These are phyloP conservation scores for Stromatinia cepivora DNA, from an alignment of 2,329 filamentous ascomycete genomes.

Conservation along the genomic window DNA sequence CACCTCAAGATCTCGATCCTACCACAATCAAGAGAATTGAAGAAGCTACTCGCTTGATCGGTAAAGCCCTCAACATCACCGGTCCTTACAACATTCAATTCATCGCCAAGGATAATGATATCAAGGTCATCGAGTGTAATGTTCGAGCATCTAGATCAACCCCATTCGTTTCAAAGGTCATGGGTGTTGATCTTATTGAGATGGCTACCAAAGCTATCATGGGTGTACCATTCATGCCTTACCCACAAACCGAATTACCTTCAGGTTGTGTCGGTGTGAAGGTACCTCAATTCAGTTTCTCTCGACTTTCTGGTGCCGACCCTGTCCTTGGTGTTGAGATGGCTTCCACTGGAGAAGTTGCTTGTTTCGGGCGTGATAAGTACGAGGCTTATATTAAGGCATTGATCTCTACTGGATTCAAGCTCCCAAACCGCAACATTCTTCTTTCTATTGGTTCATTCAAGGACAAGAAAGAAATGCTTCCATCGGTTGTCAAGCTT, in stretches of 20 bases:
- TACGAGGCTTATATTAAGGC: slow-evolving; percentile 98
- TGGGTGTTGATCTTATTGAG: slow-evolving; percentile 95
- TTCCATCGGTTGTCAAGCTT: slow-evolving; percentile 86
- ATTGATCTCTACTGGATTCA: slow-evolving; percentile 92
- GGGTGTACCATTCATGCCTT: slow-evolving; percentile 76
- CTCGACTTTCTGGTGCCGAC: slow-evolving; percentile 90
- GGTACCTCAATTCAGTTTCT: slow-evolving; percentile 99
- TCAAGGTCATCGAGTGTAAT: slow-evolving; percentile 99
- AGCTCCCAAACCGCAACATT: slow-evolving; percentile 92
- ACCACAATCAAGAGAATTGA: slow-evolving; percentile 82
- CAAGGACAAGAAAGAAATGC: slow-evolving; percentile 97
- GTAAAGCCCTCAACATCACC: slow-evolving; percentile 94
- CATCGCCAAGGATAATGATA: slow-evolving; percentile 78
- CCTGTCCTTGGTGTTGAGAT: slow-evolving; percentile 97
- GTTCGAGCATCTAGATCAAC: slow-evolving; percentile 95
- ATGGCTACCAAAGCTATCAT: slow-evolving; percentile 87
- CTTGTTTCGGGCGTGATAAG: slow-evolving; percentile 92
- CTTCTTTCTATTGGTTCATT: slow-evolving; percentile 93
- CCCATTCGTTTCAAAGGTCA: slow-evolving; percentile 96
- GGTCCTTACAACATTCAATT: slow-evolving; percentile 99
- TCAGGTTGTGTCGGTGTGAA: slow-evolving; percentile 91
- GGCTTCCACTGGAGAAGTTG: slow-evolving; percentile 98
- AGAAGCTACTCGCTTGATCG: slow-evolving; percentile 94
- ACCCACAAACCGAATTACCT: slow-evolving; percentile 74
- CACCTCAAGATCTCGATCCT: slow-evolving; percentile 77